Percentiles rank a stretch among this genome's conserved stretches.
Conservation (phyloP, 177 flowering plant species). For the Tripterygium wilfordii region DNA sequence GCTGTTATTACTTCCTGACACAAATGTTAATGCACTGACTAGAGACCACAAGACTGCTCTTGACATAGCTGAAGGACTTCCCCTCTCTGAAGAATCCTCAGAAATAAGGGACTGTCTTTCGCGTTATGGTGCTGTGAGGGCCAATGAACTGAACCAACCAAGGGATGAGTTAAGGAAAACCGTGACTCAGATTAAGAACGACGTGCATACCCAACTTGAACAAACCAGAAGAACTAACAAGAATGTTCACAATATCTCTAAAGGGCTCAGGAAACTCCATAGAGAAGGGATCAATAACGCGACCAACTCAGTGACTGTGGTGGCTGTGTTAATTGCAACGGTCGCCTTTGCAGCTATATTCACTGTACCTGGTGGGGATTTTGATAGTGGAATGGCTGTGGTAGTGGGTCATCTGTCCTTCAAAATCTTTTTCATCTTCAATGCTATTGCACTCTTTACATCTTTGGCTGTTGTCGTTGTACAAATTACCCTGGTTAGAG, state of each 20-base stretch:
- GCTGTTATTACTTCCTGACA: conserved; percentile 48
- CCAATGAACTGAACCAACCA: conserved; percentile 77
- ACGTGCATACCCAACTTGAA: conserved; percentile 68
- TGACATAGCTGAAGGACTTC: conserved; percentile 69
- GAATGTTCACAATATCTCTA: conserved; percentile 65
- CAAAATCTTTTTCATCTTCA: conserved; percentile 65
- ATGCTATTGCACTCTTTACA: conserved; percentile 62
- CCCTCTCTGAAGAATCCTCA: conserved; percentile 50
- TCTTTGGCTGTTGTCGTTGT: conserved; percentile 75
- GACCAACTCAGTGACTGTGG: conserved; percentile 79
- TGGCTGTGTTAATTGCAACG: conserved; percentile 69
- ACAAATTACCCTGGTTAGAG: conserved; percentile 67
- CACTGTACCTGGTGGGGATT: conserved; percentile 64
- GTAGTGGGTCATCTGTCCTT: conserved; percentile 32
- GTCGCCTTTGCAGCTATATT: conserved; percentile 73
- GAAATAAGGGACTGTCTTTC: conserved; percentile 44
- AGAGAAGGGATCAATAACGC: conserved; percentile 84
- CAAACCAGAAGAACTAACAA: conserved; percentile 69
- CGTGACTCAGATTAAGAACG: conserved; percentile 68
- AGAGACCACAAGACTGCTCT: conserved; percentile 74
- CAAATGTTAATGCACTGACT: conserved; percentile 60
- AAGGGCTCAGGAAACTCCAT: conserved; percentile 73
- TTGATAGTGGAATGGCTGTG: conserved; percentile 40
- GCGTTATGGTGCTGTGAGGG: conserved; percentile 58
- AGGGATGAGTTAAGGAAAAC: conserved; percentile 75